These are phyloP conservation scores for Penicillium odoratum DNA, from an alignment of 495 filamentous ascomycete species.

Conservation along the genomic window DNA sequence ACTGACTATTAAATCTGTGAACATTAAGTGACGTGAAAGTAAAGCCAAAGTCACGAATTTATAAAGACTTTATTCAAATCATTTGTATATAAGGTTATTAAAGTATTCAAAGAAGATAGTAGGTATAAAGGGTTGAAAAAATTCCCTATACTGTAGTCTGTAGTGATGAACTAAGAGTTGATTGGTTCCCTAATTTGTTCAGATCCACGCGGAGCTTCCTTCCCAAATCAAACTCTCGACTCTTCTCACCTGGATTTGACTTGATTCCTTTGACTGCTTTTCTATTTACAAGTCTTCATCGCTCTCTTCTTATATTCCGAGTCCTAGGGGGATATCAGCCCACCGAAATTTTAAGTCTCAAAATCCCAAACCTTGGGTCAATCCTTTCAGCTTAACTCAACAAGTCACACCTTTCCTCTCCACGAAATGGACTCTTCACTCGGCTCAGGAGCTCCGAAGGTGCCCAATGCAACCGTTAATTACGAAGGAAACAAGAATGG, in stretches of 20 bases:
- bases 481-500: conserved; percentile 14
- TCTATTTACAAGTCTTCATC: not conserved
- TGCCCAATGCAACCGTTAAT: not conserved
- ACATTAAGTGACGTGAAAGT: no score
- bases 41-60: no score
- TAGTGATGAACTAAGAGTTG: not conserved
- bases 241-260: not conserved
- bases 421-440: conserved; percentile 12
- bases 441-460: conserved; percentile 8
- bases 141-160: no score
- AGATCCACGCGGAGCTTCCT: conserved; percentile 3
- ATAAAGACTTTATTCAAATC: no score
- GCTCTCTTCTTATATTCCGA: not conserved
- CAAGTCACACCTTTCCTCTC: not conserved
- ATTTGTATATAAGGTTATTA: no score
- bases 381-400: not conserved
- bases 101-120: no score
- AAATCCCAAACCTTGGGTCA: not conserved
- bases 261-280: not conserved
- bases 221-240: not conserved
- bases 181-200: not conserved
- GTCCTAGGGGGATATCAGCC: not conserved
- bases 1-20: no score
- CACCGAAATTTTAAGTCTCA: not conserved
- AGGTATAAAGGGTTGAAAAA: no score